Conservation (phyloP, 1,284 basidiomycete genomes). For the Termitomyces sp. region DNA sequence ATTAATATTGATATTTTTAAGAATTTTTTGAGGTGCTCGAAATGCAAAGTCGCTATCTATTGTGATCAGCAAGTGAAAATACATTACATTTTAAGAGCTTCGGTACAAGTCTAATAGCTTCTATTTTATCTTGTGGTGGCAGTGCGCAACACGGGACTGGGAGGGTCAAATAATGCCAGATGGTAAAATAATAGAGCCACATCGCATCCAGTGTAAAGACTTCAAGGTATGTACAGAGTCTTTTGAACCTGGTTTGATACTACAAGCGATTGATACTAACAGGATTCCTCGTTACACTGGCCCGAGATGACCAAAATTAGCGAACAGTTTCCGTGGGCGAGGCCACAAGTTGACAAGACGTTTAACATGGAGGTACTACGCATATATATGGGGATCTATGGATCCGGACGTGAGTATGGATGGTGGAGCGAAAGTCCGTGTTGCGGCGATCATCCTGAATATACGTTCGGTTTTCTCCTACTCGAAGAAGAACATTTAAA, state of each 20-base stretch:
- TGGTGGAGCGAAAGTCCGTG: conserved; percentile 11
- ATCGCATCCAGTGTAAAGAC: conserved; percentile 2
- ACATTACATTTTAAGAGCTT: neutral
- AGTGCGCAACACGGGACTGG: conserved; percentile 10
- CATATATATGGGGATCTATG: conserved; percentile 1
- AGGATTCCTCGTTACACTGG: neutral
- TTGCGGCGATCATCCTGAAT: neutral
- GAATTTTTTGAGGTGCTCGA: conserved; percentile 8
- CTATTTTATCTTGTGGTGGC: neutral
- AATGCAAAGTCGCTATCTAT: conserved; percentile 9
- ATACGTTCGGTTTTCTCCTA: conserved; percentile 4
- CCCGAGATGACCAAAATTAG: conserved; percentile 7
- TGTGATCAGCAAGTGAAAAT: conserved; percentile 7
- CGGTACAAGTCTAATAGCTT: neutral
- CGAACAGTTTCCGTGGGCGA: conserved; percentile 14
- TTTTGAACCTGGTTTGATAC: neutral
- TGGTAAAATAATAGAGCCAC: neutral
- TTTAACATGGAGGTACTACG: conserved; percentile 1
- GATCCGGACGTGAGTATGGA: conserved; percentile 8
- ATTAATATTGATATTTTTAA: neutral
- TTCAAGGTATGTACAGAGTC: conserved; percentile 1
- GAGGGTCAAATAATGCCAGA: neutral
- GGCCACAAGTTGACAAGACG: conserved; percentile 1
- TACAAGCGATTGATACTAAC: neutral
- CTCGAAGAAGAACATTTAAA: conserved; percentile 10